Conservation (phyloP, 495 filamentous ascomycete genomes). For the Podospora anserina region DNA sequence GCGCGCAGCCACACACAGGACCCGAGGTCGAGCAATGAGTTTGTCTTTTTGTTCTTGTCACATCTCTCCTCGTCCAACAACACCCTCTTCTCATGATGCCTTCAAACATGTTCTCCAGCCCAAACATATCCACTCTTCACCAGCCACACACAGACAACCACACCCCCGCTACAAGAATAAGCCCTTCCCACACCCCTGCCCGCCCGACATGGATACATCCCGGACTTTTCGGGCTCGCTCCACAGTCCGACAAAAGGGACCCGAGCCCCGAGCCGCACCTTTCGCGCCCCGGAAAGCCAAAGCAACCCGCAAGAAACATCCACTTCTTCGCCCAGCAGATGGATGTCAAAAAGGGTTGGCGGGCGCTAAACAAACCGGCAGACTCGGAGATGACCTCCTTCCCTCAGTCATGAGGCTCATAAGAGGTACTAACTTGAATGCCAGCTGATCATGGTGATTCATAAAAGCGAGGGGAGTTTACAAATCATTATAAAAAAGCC, state of each 20-base stretch:
- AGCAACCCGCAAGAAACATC: too few relatives aligned
- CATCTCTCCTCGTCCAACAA: background rate
- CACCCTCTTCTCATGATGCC: background rate
- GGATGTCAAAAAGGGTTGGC: background rate
- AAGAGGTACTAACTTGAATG: background rate
- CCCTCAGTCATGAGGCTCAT: background rate
- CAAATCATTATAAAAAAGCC: background rate
- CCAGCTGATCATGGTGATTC: background rate
- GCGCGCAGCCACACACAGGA: background rate
- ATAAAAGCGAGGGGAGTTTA: background rate
- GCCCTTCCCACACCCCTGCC: background rate
- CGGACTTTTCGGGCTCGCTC: slow-evolving; percentile 3
- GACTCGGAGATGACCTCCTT: background rate
- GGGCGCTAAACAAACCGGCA: background rate
- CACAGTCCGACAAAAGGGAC: slow-evolving; percentile 2
- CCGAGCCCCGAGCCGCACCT: background rate
- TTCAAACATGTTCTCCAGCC: background rate
- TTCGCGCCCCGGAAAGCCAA: background rate
- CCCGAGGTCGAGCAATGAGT: background rate
- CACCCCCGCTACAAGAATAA: background rate
- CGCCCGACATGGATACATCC: background rate
- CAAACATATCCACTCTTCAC: background rate
- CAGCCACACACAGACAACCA: background rate
- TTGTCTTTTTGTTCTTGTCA: background rate
- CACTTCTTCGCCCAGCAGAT: background rate